phyloP scores from a whole-genome alignment of 352 stramenopile species.

The Elongisporangium anandrum region DNA sequence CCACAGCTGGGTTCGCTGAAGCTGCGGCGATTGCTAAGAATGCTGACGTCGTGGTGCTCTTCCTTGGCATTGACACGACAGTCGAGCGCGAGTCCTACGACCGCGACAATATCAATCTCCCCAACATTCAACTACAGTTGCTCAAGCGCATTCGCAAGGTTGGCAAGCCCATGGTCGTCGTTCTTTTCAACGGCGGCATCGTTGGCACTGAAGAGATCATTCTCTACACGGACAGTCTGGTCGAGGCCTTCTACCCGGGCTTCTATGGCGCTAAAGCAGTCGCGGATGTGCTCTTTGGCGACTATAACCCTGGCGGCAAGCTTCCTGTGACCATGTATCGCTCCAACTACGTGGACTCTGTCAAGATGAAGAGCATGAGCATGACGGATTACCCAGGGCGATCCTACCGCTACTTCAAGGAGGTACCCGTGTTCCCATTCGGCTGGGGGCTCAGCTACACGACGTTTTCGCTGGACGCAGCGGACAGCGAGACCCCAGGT shows the following conservation, averaged over 20 bases:
- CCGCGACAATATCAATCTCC: constrained; percentile 70
- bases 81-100: constrained; percentile 77
- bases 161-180: constrained; percentile 67
- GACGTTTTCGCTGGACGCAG: constrained; percentile 45
- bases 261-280: constrained; percentile 79
- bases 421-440: constrained; percentile 86
- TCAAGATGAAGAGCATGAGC: constrained; percentile 87
- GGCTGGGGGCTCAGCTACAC: constrained; percentile 91
- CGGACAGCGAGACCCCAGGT: constrained; percentile 6
- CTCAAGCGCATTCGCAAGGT: constrained; percentile 54
- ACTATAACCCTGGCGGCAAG: constrained; percentile 74
- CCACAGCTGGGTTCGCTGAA: constrained; percentile 42
- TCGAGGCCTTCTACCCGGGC: constrained; percentile 83
- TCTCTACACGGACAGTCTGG: constrained; percentile 48
- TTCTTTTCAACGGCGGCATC: constrained; percentile 88
- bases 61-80: constrained; percentile 76
- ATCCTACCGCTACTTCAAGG: constrained; percentile 91
- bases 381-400: constrained; percentile 87
- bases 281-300: constrained; percentile 80
- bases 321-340: constrained; percentile 86
- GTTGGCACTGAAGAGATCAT: constrained; percentile 74
- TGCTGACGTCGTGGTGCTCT: constrained; percentile 64
- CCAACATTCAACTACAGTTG: constrained; percentile 69
- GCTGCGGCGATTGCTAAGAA: constrained; percentile 31
- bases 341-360: constrained; percentile 64